These are phyloP conservation scores for Starmerella sp. DNA, from an alignment of 805 yeast genomes.

Conservation along the genomic window DNA sequence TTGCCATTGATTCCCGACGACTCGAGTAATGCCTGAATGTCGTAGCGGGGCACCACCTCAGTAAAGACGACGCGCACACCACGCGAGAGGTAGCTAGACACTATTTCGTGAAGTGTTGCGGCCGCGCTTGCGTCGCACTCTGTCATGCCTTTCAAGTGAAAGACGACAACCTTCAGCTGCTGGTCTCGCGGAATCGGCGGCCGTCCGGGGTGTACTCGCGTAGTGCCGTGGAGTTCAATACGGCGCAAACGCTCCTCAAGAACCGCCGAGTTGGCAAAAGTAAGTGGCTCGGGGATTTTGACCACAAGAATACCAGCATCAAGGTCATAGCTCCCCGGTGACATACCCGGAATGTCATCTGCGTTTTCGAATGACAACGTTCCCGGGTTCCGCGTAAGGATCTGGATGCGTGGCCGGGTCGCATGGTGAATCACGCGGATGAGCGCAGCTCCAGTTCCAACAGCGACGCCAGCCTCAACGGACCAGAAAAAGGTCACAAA, in stretches of 20 bases:
- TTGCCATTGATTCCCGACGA: slow-evolving; percentile 45
- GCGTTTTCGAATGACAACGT: slow-evolving; percentile 58
- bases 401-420: slow-evolving; percentile 72
- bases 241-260: slow-evolving; percentile 54
- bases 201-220: slow-evolving; percentile 63
- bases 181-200: slow-evolving; percentile 38
- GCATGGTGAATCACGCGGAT: slow-evolving; percentile 71
- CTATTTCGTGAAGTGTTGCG: slow-evolving; percentile 54
- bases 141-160: slow-evolving; percentile 76
- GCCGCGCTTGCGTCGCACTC: slow-evolving; percentile 70
- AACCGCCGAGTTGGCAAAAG: slow-evolving; percentile 77
- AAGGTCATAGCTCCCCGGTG: slow-evolving; percentile 4
- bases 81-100: slow-evolving; percentile 42
- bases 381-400: slow-evolving; percentile 57
- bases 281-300: slow-evolving; percentile 76
- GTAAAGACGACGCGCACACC: slow-evolving; percentile 49
- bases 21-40: slow-evolving; percentile 40
- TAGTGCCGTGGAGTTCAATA: slow-evolving; percentile 66
- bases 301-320: slow-evolving; percentile 67
- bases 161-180: slow-evolving; percentile 46
- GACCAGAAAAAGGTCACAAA: slow-evolving; percentile 58
- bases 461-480: slow-evolving; percentile 76
- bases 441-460: slow-evolving; percentile 75
- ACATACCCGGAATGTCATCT: slow-evolving; percentile 40
- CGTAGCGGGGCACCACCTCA: slow-evolving; percentile 41